A percentile compares a stretch with the other conserved stretches of the same genome.
Conservation (phyloP, 2,329 filamentous ascomycete species). For the Microsporum ferrugineum region DNA sequence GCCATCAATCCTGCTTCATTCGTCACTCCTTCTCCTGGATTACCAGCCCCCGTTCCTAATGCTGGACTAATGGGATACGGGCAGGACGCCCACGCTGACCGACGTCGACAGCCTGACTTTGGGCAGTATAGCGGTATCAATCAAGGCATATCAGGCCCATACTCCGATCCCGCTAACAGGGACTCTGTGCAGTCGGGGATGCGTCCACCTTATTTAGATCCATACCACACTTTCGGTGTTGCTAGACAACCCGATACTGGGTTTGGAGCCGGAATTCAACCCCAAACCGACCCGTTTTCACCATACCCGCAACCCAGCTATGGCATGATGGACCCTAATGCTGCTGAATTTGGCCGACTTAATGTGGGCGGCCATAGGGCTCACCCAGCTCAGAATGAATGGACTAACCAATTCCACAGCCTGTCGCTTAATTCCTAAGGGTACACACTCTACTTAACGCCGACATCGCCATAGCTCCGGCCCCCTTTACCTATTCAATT, state of each 20-base stretch:
- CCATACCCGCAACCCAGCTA: constrained; percentile 24
- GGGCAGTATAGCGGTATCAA: constrained; percentile 20
- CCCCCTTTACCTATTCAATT: background rate
- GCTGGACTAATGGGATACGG: constrained; percentile 41
- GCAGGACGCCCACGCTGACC: constrained; percentile 29
- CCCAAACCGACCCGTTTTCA: constrained; percentile 28
- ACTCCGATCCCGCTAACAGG: constrained; percentile 14
- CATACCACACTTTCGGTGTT: constrained; percentile 28
- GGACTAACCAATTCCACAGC: constrained; percentile 55
- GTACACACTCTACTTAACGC: background rate
- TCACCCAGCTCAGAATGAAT: constrained; percentile 40
- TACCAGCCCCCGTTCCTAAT: constrained; percentile 44
- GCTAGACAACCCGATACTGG: constrained; percentile 24
- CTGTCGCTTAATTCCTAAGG: constrained; percentile 54
- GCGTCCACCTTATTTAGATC: constrained; percentile 27
- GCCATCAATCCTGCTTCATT: constrained; percentile 97
- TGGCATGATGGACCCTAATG: constrained; percentile 30
- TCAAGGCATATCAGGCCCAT: constrained; percentile 12
- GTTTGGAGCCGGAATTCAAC: constrained; percentile 19
- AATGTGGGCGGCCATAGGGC: constrained; percentile 27
- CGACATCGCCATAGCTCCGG: background rate
- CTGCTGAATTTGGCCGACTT: constrained; percentile 24
- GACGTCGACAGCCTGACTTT: constrained; percentile 31
- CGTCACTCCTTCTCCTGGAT: constrained; percentile 62
- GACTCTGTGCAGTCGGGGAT: constrained; percentile 20